Conservation (phyloP, 208 protist genomes). For the Trypanosomatidae sp. region DNA sequence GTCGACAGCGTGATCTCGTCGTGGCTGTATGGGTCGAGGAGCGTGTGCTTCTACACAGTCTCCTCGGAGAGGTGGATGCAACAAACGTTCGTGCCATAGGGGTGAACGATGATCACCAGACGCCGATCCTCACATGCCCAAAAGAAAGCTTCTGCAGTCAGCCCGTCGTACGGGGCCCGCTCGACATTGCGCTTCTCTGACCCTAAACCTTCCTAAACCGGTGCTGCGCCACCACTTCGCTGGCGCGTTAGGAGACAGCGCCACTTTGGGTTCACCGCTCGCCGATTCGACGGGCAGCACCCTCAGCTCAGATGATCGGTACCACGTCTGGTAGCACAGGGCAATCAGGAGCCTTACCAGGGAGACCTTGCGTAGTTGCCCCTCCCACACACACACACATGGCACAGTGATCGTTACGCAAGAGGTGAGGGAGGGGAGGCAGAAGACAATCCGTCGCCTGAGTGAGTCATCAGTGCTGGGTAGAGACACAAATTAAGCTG, state of each 20-base stretch:
- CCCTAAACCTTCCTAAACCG: conserved; percentile 19
- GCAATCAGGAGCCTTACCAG: not conserved
- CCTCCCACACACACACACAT: not conserved
- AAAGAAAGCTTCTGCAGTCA: conserved; percentile 27
- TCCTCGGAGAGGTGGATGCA: conserved; percentile 4
- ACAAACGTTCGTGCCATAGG: not conserved
- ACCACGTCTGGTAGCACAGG: not conserved
- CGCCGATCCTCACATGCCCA: conserved; percentile 17
- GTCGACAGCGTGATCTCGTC: conserved; percentile 33
- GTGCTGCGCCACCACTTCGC: not conserved
- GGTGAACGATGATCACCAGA: conserved; percentile 28
- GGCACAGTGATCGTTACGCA: not conserved
- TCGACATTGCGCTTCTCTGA: conserved; percentile 33
- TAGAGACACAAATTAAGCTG: not conserved
- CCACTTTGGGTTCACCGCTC: not conserved
- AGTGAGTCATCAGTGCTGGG: not conserved
- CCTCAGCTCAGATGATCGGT: not conserved
- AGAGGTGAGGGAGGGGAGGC: not conserved
- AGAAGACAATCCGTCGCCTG: not conserved
- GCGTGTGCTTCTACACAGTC: conserved; percentile 8
- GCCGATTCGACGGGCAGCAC: not conserved
- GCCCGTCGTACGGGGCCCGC: conserved; percentile 8
- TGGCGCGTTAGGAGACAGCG: not conserved
- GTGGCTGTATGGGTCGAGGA: conserved; percentile 37
- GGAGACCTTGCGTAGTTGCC: not conserved